Base-by-base conservation (phyloP, 805 yeast species). In the Metahyphopichia silvanorum region DNA sequence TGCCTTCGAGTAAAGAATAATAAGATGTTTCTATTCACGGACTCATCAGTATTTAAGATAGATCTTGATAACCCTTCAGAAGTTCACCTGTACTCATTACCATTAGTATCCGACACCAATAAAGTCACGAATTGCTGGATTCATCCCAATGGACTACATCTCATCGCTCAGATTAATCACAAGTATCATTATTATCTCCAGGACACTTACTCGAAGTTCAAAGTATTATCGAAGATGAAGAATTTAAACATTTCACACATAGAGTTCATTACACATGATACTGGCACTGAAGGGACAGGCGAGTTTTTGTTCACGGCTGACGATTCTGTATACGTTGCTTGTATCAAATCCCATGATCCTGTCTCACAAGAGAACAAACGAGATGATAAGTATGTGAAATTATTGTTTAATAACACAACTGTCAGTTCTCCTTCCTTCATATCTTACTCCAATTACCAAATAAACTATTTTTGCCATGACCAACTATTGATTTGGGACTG, bases 41-140 rank as follows among this genome's bases (percentile, higher is more conserved):
- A 40, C 3, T 35, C 32, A 5, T 24, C 36, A 5, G 49, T 61
- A 3, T 54, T 44, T 34, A 48, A 54, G 27, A 65, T 66, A 16
- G 60, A 64, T 38, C 50, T 66, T 20, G 46, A 51, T 7, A 56
- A 55, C 25, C 71, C 73, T 0, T 44, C 69, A 2, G 44, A 55
- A 10, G 63, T 62, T 3, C 33, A 44, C 10, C 20, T 33, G 16
- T 22, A 19, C 21, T 25, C 21, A 10, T 20, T 37, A n/a, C 22
- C 30, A 5, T 8, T 21, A 12, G 25, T 31, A 10, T 17, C 22
- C 7, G 49, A 42, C n/a, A 24, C 34, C 2, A 30, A 33, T 10
- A 32, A 21, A 12, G 35, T 63, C 3, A 51, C 57, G 2, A 45
- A 53, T 22, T 36, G 53, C 13, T 66, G 71, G 71, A 39, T 63